Evolutionary conservation across 1,139 yeast species (phyloP).

Genomic region (Yamadazyma siamensis): DNA sequence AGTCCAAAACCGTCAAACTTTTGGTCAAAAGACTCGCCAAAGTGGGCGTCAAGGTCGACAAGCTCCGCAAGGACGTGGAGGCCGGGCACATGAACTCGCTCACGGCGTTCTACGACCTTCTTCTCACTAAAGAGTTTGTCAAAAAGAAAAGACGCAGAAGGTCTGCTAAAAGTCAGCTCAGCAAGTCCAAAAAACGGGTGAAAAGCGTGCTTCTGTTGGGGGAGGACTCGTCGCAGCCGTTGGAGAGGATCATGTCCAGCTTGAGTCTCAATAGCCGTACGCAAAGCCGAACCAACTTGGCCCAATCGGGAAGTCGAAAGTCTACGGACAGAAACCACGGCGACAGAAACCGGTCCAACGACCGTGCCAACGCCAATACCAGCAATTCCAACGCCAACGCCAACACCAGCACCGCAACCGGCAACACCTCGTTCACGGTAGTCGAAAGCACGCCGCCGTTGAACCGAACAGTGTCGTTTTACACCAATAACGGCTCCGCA

Average conservation of each 20-base stretch:
- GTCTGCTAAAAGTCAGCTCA: slow-evolving; percentile 40
- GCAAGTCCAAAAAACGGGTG: slow-evolving; percentile 51
- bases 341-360: slow-evolving; percentile 7
- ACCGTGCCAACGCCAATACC: background rate
- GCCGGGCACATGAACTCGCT: slow-evolving; percentile 69
- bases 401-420: slow-evolving; percentile 1
- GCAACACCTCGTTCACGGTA: no score
- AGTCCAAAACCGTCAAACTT: slow-evolving; percentile 60
- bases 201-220: slow-evolving; percentile 35
- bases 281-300: slow-evolving; percentile 17
- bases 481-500: no score
- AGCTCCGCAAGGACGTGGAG: slow-evolving; percentile 58
- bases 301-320: background rate
- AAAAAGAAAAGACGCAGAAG: slow-evolving; percentile 39
- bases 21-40: slow-evolving; percentile 62
- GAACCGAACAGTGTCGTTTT: slow-evolving; percentile 33
- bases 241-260: slow-evolving; percentile 39
- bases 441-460: no score
- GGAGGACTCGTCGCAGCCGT: slow-evolving; percentile 28
- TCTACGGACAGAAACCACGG: slow-evolving; percentile 10
- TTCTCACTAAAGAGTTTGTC: slow-evolving; percentile 58
- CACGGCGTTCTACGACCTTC: slow-evolving; percentile 81
- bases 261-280: slow-evolving; percentile 33
- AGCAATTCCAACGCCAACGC: no score
- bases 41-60: slow-evolving; percentile 64